A percentile compares a stretch with the other conserved stretches of the same genome.
Evolutionary conservation across 805 yeast species (phyloP).

Genomic region (Candida ulmi): DNA sequence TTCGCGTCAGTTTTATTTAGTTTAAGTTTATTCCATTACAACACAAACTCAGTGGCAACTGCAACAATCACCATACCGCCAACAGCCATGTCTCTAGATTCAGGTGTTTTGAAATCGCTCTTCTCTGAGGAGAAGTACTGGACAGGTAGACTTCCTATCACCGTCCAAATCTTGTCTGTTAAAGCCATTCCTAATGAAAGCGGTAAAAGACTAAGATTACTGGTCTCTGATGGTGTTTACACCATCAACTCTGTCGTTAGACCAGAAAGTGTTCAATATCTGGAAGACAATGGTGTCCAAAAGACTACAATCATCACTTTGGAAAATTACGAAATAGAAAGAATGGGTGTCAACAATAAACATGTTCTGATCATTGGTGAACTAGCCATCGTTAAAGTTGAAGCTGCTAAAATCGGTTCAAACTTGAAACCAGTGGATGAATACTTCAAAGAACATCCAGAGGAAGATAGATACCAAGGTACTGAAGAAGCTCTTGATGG

Average conservation of each 20-base stretch:
- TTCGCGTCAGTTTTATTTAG: slow-evolving; percentile 4
- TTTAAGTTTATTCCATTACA: no score
- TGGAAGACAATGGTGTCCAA: slow-evolving; percentile 40
- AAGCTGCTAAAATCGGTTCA: slow-evolving; percentile 33
- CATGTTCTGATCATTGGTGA: slow-evolving; percentile 24
- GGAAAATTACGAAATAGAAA: slow-evolving; percentile 34
- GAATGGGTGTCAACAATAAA: slow-evolving; percentile 30
- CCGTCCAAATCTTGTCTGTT: slow-evolving; percentile 31
- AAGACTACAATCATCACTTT: slow-evolving; percentile 38
- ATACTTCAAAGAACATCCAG: slow-evolving; percentile 54
- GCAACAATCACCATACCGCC: background rate
- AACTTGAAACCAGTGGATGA: slow-evolving; percentile 43
- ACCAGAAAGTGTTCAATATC: slow-evolving; percentile 40
- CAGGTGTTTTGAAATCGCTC: slow-evolving; percentile 13
- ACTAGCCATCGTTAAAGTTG: slow-evolving; percentile 25
- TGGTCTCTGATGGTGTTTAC: slow-evolving; percentile 49
- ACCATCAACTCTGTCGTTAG: slow-evolving; percentile 48
- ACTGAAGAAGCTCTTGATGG: slow-evolving; percentile 8
- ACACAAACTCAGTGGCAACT: slow-evolving; percentile 6
- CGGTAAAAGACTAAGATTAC: slow-evolving; percentile 37
- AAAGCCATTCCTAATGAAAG: slow-evolving; percentile 33
- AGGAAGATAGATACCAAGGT: slow-evolving; percentile 33
- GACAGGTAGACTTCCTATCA: slow-evolving; percentile 21
- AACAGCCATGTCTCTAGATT: slow-evolving; percentile 3
- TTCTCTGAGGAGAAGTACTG: slow-evolving; percentile 17